These are phyloP conservation scores for Viridothelium virens DNA, from an alignment of 495 filamentous ascomycete genomes.

Conservation along the genomic window DNA sequence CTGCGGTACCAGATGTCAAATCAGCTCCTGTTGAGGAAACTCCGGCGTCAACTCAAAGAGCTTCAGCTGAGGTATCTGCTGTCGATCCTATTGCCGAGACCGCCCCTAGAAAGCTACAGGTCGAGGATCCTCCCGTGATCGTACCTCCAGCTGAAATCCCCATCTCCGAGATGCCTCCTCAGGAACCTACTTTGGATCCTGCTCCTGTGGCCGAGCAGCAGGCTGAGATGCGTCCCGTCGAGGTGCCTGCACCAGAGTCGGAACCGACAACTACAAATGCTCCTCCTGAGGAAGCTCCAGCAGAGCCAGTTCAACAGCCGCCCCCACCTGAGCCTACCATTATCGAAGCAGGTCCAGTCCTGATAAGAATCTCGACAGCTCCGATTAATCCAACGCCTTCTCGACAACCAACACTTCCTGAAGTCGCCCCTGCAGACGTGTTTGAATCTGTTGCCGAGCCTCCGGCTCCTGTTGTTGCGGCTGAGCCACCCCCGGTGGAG, in stretches of 20 bases:
- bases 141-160: no score
- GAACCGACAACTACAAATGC: background rate
- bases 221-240: background rate
- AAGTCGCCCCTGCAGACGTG: background rate
- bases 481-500: background rate
- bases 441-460: background rate
- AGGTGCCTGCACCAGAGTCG: background rate
- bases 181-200: no score
- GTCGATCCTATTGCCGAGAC: no score
- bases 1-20: no score
- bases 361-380: background rate
- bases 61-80: no score
- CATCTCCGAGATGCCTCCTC: no score
- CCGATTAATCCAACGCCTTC: background rate
- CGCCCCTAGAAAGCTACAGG: background rate
- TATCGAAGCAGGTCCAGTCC: background rate
- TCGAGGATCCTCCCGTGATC: background rate
- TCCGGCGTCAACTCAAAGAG: no score
- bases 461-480: background rate
- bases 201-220: background rate
- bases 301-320: background rate
- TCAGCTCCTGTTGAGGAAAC: no score
- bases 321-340: background rate
- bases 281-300: background rate
- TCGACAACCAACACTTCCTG: slow-evolving; percentile 1